Evolutionary conservation across 306 rosid genomes (phyloP).

Genomic region (Trifolium subterraneum): DNA sequence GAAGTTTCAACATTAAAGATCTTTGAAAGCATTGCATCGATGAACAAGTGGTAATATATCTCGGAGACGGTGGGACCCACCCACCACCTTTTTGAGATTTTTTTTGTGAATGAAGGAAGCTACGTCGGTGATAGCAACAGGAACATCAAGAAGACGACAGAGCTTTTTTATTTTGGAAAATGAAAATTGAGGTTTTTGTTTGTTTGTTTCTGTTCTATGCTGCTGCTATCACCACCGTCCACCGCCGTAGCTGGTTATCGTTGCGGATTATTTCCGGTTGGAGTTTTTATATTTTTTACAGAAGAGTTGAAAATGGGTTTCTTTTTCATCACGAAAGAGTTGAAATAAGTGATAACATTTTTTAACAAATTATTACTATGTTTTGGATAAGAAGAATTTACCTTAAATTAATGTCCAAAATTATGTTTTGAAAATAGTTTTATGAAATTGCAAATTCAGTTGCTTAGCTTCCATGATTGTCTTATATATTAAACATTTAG

Average conservation of each 20-base stretch:
- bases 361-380: no score
- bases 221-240: not conserved
- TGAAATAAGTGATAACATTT: not conserved
- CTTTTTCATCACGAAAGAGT: not conserved
- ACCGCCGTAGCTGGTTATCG: not conserved
- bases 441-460: no score
- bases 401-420: no score
- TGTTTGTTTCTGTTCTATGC: not conserved
- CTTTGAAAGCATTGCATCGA: not conserved
- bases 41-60: not conserved
- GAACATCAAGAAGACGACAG: not conserved
- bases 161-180: not conserved
- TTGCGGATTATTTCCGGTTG: not conserved
- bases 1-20: not conserved
- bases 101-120: not conserved
- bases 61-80: not conserved
- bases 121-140: slow-evolving; percentile 9
- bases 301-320: not conserved
- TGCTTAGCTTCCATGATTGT: no score
- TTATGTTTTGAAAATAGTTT: no score
- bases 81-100: not conserved
- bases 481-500: no score
- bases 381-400: no score
- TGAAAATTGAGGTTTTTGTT: not conserved
- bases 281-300: not conserved